Base-by-base conservation (phyloP, 2,329 filamentous ascomycete species). In the Epichloe aotearoae region DNA sequence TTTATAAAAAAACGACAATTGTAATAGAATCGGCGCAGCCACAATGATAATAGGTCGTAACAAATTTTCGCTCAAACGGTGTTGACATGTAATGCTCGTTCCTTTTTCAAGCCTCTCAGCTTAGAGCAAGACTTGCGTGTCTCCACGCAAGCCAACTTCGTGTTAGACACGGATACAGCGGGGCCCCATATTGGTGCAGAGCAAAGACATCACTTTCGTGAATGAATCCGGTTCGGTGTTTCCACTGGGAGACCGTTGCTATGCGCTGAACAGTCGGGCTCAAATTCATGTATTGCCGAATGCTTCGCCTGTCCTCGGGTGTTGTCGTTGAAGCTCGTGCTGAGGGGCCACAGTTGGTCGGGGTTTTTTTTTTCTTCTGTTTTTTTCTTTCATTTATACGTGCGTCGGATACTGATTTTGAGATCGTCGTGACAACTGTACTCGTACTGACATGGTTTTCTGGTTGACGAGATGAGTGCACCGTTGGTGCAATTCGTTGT, bases 1-100 rank as follows among this genome's bases (percentile, higher is more conserved):
- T 52, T 52, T 49, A 45, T 50, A 50, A 47, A 41, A 41, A 47
- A 47, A 42, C 17, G 26, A 49, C 46, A 46, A 46, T 38, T 46
- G 46, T 46, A 46, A 46, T 33, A 49, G 37, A 43, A 43, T 34
- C 47, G 51, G 51, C 47, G 38, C 38, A 37, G 47, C 50, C 46
- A 46, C 12, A 49, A 34, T 36, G 46, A 23, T 8, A 40, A 46
- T 34, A 11, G 12, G 43, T 52, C 47, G 43, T 47, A 49, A 52
- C 43, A 38, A 44, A 34, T 34, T 17, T 51, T 47, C 47, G 51
- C 43, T 47, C 37, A 39, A 46, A 41, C 33, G 10, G 43, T 47
- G 38, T 50, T 38, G 47, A 30, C 39, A 52, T 33, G 20, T 40
- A 43, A 14, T 34, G 47, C 41, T 33, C 40, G 8, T 34, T 26